Base-by-base conservation (phyloP, 805 yeast genomes). In the Teunomyces cretensis region DNA sequence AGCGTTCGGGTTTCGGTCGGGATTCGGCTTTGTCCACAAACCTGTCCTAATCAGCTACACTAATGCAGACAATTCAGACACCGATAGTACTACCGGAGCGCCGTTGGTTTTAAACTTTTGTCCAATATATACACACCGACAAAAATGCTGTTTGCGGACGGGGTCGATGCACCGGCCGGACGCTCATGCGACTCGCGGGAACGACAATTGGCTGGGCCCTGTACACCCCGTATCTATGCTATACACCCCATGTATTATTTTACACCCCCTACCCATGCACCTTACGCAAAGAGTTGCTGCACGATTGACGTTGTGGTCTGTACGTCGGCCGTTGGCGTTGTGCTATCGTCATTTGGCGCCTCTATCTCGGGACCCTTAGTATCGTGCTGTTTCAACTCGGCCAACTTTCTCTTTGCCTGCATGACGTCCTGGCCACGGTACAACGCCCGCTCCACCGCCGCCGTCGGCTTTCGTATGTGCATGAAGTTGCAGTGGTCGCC, bases 401-500 rank as follows among this genome's bases (percentile, higher is more conserved):
- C 43, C 36, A 64, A 43, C 44, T 56, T 55, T 33, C 46, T 49
- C 31, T 53, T 30, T 17, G 57, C 30, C 9, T 48, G 43, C 16
- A 58, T 50, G 51, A 71, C 74, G 15, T 64, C 65, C 52, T 73
- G 78, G 2, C 74, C 60, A 30, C 54, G 53, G 39, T 54, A 55
- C 44, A 87, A 64, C 11, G 68, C 72, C 4, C 54, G 59, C 38
- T 72, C 61, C 24, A 83, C 57, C 11, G 62, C 69, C 6, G 57
- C 56, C 2, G 78, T 59, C 0, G 95, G 88, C 31, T 74, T 64
- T 54, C 83, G 73, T 2, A 84, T 75, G 62, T 91, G 98, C 78
- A 89, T 85, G 63, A 87, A 90, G 63, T 91, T 91, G 65, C 98
- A 91, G 56, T 79, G 77, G 27, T 83, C 86, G 2, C 90, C 92